Evolutionary conservation across 371 early-diverging fungal genomes (phyloP), one percentile per base, ranked within the genome.

Genomic region (Sporodiniella umbellata): DNA sequence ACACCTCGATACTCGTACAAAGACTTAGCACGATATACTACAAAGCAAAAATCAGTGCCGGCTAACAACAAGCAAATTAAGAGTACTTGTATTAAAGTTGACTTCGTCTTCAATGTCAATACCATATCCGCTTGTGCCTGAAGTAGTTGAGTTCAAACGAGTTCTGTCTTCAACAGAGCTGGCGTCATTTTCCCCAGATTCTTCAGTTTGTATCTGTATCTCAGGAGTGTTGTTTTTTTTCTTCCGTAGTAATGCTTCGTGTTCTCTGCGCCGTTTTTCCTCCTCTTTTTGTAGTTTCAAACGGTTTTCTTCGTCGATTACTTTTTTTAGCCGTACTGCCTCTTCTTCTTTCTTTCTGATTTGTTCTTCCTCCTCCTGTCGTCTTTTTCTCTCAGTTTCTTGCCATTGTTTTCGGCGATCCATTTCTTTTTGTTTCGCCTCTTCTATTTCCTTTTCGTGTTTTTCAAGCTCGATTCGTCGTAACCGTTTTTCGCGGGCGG

Each of bases 31-130:
- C 73, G 70, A 39, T 72, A 77, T 26, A 66, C 74, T 72, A 48
- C 10, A 42, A 24, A 28, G 31, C 8, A 19, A 42, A 38, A 39
- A 43, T 33, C 28, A 39, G 28, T 19, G 8, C 5, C 11, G 14
- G 22, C 15, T 5, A 37, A 28, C 30, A 7, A 7, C 10, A 28
- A 28, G 4, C 30, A 28, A 28, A 7, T 4, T 28, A 28, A 48
- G 66, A 58, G n/a, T 70, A 72, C 75, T 69, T 26, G 59, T 67
- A 15, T 54, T 57, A 48, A 75, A 75, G 46, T 75, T 70, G 2
- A 75, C 75, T 60, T 75, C 75, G 44, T 75, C 75, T 42, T 70
- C 72, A 21, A 75, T 51, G 47, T 75, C 75, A 31, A 70, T 50
- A 17, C 72, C 70, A 51, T 69, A 69, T 7, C 68, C 69, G 55